Percentiles rank a stretch among this genome's conserved stretches.
Conservation (phyloP, 495 filamentous ascomycete genomes). For the Rostrohypoxylon terebratum region DNA sequence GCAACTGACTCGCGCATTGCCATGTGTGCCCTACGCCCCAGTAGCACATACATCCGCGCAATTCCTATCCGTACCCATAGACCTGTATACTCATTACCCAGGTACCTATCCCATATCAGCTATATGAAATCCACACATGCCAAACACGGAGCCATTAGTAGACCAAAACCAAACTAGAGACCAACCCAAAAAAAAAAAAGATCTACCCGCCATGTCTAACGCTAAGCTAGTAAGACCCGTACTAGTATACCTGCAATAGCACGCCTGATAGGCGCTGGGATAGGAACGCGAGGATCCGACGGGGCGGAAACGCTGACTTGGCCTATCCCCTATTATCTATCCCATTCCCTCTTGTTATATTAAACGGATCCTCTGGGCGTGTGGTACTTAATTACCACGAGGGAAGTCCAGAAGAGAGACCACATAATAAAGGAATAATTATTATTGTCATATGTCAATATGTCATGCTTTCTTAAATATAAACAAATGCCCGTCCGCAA, state of each 20-base stretch:
- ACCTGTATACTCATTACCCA: not conserved
- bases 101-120: not conserved
- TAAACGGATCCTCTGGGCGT: not conserved
- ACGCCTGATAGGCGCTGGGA: not conserved
- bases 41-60: no score
- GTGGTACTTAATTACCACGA: constrained; percentile 9
- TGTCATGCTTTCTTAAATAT: constrained; percentile 21
- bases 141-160: not conserved
- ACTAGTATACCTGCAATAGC: constrained; percentile 4
- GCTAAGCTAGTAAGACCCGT: constrained; percentile 4
- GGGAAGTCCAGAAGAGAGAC: constrained; percentile 4
- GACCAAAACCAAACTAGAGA: no score
- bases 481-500: constrained; percentile 23
- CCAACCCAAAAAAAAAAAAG: not conserved
- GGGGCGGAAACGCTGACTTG: constrained; percentile 15
- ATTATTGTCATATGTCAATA: constrained; percentile 1
- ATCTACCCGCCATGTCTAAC: not conserved
- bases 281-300: constrained; percentile 4
- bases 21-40: no score
- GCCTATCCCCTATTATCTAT: not conserved
- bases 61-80: not conserved
- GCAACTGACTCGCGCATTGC: no score
- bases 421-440: not conserved
- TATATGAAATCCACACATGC: constrained; percentile 5
- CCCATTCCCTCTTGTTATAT: not conserved